These are phyloP conservation scores for Geranomyces variabilis DNA, from an alignment of 192 early-diverging fungal species.

Conservation along the genomic window DNA sequence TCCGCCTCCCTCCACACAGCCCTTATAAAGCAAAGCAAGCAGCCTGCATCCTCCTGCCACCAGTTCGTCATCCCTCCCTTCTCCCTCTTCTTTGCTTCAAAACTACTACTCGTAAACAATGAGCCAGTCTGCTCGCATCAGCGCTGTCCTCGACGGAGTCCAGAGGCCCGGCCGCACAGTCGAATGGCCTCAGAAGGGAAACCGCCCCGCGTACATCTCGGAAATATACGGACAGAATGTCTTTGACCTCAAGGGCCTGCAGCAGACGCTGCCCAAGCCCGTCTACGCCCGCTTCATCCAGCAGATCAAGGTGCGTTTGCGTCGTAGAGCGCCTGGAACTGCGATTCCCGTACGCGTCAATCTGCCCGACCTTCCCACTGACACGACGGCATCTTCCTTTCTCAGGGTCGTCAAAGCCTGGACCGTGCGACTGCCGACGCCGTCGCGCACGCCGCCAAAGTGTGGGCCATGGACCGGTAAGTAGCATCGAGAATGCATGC, in stretches of 20 bases:
- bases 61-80: too few species aligned
- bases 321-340: too few species aligned
- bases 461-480: constrained; percentile 93
- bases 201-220: constrained; percentile 76
- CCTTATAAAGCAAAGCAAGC: too few species aligned
- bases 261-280: constrained; percentile 91
- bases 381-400: too few species aligned
- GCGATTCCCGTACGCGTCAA: too few species aligned
- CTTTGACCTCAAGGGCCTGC: constrained; percentile 89
- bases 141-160: constrained; percentile 67
- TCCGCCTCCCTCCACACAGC: too few species aligned
- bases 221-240: constrained; percentile 95
- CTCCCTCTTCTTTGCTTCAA: too few species aligned
- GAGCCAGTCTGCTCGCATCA: constrained; percentile 45
- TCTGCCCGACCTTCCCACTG: too few species aligned
- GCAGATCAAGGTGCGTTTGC: constrained; percentile 78
- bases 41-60: too few species aligned
- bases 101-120: constrained; percentile 29
- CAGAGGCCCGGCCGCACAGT: constrained; percentile 70
- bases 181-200: constrained; percentile 77
- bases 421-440: constrained; percentile 96
- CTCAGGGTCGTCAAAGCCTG: constrained; percentile 78
- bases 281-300: constrained; percentile 89
- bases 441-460: constrained; percentile 95
- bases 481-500: constrained; percentile 14